Conservation (phyloP, 805 yeast genomes). For the Candida broadrunensis region DNA sequence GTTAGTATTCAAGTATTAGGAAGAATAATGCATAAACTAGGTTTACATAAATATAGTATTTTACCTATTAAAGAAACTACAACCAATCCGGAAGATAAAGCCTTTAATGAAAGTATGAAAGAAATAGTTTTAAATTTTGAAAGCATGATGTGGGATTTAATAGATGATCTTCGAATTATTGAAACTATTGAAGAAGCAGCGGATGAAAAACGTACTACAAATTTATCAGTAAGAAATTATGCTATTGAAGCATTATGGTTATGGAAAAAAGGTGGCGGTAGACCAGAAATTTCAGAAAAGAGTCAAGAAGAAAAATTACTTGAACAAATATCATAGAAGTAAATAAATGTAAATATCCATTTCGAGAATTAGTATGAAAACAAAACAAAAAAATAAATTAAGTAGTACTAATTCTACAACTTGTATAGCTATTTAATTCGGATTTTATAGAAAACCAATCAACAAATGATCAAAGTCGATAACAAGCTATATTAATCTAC, state of each 20-base stretch:
- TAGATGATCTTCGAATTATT: constrained; percentile 58
- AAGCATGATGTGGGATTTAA: constrained; percentile 65
- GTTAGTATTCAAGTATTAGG: constrained; percentile 87
- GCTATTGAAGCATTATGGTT: constrained; percentile 91
- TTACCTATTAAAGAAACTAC: constrained; percentile 41
- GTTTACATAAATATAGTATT: constrained; percentile 55
- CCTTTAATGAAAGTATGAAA: constrained; percentile 24
- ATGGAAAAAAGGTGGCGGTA: constrained; percentile 61
- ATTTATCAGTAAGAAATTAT: constrained; percentile 73
- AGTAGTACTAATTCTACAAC: neutral
- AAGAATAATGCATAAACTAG: constrained; percentile 77
- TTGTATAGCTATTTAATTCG: neutral
- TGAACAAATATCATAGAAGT: neutral
- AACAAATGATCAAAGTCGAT: neutral
- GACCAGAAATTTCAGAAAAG: constrained; percentile 11
- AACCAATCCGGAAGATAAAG: constrained; percentile 33
- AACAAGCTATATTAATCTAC: neutral
- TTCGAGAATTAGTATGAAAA: neutral
- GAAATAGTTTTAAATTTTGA: constrained; percentile 40
- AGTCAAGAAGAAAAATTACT: constrained; percentile 21
- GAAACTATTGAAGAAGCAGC: constrained; percentile 67
- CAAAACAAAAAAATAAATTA: neutral
- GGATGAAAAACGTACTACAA: constrained; percentile 59
- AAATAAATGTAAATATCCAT: neutral
- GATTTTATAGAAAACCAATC: neutral